Conservation (phyloP, 176 grass and related monocot species). For the Thinopyrum elongatum region DNA sequence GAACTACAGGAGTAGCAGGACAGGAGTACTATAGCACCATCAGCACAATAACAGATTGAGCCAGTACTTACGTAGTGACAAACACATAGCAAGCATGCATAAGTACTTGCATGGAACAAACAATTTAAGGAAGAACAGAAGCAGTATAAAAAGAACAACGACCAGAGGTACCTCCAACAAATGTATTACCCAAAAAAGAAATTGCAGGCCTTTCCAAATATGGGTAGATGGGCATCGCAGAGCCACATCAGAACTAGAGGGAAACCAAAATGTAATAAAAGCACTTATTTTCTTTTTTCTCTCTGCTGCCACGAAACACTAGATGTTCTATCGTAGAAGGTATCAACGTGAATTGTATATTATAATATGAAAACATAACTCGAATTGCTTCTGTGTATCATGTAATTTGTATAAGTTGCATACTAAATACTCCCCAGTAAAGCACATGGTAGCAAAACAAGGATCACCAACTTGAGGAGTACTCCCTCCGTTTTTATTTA, state of each 20-base stretch:
- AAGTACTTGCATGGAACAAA: neutral
- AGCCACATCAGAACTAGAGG: neutral
- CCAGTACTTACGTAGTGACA: neutral
- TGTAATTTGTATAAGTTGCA: neutral
- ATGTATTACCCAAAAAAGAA: neutral
- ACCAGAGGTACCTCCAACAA: neutral
- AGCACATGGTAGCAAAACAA: neutral
- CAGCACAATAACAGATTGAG: neutral
- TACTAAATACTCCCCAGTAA: neutral
- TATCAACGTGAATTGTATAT: neutral
- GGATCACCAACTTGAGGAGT: neutral
- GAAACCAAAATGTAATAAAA: neutral
- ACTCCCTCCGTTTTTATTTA: neutral
- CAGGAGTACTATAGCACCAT: neutral
- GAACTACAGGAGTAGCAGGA: neutral
- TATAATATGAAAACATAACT: neutral
- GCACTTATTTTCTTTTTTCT: neutral
- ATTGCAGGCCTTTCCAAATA: neutral
- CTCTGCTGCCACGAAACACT: neutral
- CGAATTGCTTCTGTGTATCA: neutral
- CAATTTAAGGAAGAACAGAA: neutral
- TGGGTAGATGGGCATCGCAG: neutral
- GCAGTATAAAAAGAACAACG: neutral
- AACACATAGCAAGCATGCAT: neutral
- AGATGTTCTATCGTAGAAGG: neutral